Evolutionary conservation across 441 rosid species (phyloP).

Genomic region (Populus trichocarpa): DNA sequence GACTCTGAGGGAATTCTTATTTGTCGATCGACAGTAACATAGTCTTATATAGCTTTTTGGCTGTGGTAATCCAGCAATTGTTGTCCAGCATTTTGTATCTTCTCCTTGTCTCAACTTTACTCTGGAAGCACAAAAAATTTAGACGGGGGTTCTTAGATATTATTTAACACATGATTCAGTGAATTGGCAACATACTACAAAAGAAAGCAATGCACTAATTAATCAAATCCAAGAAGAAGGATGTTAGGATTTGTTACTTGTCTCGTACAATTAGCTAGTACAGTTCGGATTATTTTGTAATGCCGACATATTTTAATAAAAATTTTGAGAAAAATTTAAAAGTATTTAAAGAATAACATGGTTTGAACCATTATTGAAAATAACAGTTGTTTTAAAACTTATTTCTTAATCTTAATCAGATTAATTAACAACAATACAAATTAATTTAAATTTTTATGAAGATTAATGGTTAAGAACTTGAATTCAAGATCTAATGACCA

Average conservation of each 20-base stretch:
- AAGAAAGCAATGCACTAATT: neutral
- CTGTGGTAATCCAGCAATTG: neutral
- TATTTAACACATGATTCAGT: constrained; percentile 23
- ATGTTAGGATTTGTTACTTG: constrained; percentile 33
- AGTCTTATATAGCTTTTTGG: neutral
- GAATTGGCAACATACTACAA: constrained; percentile 19
- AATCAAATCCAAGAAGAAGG: neutral
- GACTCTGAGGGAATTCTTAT: neutral
- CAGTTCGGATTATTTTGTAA: too few species aligned
- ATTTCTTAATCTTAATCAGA: too few species aligned
- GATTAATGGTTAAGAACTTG: too few species aligned
- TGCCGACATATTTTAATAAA: too few species aligned
- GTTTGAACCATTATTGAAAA: too few species aligned
- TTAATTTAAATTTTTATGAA: too few species aligned
- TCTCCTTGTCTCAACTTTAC: constrained; percentile 9
- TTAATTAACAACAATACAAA: too few species aligned
- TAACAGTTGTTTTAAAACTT: too few species aligned
- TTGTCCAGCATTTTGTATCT: constrained; percentile 5
- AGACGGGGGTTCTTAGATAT: neutral
- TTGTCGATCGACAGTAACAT: neutral
- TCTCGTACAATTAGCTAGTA: neutral
- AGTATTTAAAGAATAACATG: too few species aligned
- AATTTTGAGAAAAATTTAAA: too few species aligned
- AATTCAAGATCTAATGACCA: too few species aligned
- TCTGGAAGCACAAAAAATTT: constrained; percentile 11